A percentile compares a stretch with the other conserved stretches of the same genome.
phyloP scores from a whole-genome alignment of 495 filamentous ascomycete species.

The Hypoxylon lienhwacheense region DNA sequence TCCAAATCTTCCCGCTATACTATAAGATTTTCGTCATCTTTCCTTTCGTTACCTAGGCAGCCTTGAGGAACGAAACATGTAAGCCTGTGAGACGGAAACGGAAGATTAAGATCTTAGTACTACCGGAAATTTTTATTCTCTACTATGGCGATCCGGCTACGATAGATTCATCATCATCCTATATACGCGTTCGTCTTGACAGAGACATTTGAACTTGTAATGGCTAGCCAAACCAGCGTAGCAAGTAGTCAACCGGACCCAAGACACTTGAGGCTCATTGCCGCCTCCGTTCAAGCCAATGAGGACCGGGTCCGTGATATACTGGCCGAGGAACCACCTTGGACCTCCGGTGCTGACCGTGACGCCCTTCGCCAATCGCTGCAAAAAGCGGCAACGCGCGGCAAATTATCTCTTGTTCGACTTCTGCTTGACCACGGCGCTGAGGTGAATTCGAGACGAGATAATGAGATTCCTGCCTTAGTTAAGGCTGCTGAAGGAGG shows the following conservation, averaged over 20 bases:
- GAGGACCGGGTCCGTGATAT: slow-evolving; percentile 40
- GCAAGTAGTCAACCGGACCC: slow-evolving; percentile 41
- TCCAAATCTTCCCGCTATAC: no score
- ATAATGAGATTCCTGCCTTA: slow-evolving; percentile 35
- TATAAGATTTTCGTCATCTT: no score
- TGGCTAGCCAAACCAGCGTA: slow-evolving; percentile 39
- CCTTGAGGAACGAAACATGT: not conserved
- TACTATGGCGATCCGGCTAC: slow-evolving; percentile 18
- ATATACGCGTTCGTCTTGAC: not conserved
- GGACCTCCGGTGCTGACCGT: slow-evolving; percentile 35
- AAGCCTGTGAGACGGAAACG: slow-evolving; percentile 1
- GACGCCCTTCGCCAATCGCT: slow-evolving; percentile 46
- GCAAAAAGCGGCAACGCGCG: slow-evolving; percentile 62
- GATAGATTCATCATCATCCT: slow-evolving; percentile 1
- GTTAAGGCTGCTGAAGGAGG: slow-evolving; percentile 41
- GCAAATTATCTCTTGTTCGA: slow-evolving; percentile 54
- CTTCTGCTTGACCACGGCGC: slow-evolving; percentile 57
- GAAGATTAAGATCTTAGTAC: slow-evolving; percentile 4
- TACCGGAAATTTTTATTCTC: slow-evolving; percentile 6
- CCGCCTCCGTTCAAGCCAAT: slow-evolving; percentile 40
- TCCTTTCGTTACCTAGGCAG: no score
- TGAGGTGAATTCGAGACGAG: slow-evolving; percentile 51
- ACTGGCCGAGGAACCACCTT: slow-evolving; percentile 36
- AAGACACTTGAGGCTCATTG: slow-evolving; percentile 40
- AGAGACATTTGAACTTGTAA: slow-evolving; percentile 11